These are phyloP conservation scores for Talaromyces liani DNA, from an alignment of 495 filamentous ascomycete species.

Conservation along the genomic window DNA sequence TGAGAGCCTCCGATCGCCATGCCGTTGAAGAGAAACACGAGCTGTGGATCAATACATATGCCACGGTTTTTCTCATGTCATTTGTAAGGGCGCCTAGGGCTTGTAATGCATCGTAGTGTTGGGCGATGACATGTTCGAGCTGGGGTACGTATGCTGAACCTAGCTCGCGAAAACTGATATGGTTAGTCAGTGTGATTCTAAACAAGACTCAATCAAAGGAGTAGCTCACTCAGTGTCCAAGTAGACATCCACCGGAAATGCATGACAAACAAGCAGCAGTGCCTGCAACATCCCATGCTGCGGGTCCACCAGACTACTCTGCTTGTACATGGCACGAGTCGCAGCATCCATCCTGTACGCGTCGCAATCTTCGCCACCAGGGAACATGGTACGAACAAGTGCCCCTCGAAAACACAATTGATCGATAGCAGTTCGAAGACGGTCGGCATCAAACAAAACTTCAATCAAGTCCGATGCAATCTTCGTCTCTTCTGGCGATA, in stretches of 20 bases:
- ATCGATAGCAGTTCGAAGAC: neutral
- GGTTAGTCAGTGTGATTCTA: neutral
- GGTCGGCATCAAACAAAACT: neutral
- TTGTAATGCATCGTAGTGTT: neutral
- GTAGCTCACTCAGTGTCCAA: neutral
- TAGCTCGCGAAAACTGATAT: neutral
- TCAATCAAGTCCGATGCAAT: neutral
- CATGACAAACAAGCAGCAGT: conserved; percentile 5
- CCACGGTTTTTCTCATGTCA: neutral
- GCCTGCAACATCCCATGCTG: neutral
- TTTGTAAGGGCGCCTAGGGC: neutral
- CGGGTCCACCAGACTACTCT: neutral
- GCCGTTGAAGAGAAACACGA: neutral
- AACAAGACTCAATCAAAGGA: neutral
- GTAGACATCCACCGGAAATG: neutral
- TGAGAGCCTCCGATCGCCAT: neutral
- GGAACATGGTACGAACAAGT: neutral
- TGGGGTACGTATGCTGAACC: neutral
- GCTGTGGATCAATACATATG: neutral
- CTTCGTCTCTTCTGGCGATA: neutral
- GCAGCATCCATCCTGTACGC: conserved; percentile 1
- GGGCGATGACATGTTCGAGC: neutral
- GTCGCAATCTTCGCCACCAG: neutral
- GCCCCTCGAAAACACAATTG: neutral
- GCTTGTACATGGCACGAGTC: neutral